phyloP scores from a whole-genome alignment of 2,329 filamentous ascomycete genomes.

The Alternaria ventricosa region DNA sequence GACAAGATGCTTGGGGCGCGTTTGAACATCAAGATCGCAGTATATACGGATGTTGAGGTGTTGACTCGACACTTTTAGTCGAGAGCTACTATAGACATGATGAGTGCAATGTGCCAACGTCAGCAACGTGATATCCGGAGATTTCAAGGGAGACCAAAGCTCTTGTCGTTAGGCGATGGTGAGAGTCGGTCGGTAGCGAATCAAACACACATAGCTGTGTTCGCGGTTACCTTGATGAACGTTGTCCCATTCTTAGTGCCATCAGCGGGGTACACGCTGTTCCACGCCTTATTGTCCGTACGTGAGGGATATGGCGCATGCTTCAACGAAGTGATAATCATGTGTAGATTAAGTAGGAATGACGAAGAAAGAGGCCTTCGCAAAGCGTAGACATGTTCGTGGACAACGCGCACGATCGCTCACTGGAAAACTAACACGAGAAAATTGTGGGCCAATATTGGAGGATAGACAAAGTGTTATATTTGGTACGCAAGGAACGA shows the following conservation, averaged over 20 bases:
- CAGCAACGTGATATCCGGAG: background rate
- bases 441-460: background rate
- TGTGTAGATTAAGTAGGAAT: accelerated
- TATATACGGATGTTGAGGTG: background rate
- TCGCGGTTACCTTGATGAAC: background rate
- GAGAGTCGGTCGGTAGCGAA: no score
- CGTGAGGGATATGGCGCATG: background rate
- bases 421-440: background rate
- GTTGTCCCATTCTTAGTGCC: accelerated
- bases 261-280: background rate
- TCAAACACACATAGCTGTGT: no score
- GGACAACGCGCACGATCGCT: background rate
- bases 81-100: background rate
- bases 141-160: background rate
- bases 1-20: background rate
- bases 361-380: background rate
- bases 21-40: background rate
- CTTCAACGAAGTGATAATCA: background rate
- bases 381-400: accelerated
- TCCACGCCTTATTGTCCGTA: background rate
- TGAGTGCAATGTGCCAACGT: background rate
- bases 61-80: background rate
- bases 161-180: no score
- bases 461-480: background rate
- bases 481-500: background rate